phyloP scores from a whole-genome alignment of 345 rosid species.

The Murraya koenigii region DNA sequence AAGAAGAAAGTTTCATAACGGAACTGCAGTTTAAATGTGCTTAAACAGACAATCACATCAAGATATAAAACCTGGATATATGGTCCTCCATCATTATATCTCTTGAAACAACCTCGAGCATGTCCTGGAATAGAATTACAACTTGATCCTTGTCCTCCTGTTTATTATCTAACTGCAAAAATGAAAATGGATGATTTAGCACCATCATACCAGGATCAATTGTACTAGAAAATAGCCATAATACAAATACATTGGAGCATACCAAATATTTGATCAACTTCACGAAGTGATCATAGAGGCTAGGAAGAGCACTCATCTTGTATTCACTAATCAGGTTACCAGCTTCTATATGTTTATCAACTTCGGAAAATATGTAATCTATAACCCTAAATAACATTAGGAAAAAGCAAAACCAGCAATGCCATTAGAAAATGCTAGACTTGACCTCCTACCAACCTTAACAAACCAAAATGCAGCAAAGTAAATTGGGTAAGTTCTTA shows the following conservation, averaged over 20 bases:
- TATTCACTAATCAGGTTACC: constrained; percentile 49
- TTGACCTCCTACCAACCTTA: constrained; percentile 11
- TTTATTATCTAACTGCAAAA: constrained; percentile 66
- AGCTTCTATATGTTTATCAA: constrained; percentile 44
- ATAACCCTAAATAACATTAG: constrained; percentile 60
- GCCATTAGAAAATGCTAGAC: not conserved
- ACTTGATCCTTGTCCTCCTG: constrained; percentile 76
- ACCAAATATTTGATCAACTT: constrained; percentile 86
- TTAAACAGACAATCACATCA: not conserved
- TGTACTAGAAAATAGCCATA: not conserved
- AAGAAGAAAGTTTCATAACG: constrained; percentile 6
- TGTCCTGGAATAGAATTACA: constrained; percentile 95
- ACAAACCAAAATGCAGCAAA: not conserved
- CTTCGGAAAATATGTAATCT: constrained; percentile 52
- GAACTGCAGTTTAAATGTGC: constrained; percentile 3
- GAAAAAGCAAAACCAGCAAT: not conserved
- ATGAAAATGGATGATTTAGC: constrained; percentile 14
- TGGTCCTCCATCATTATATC: constrained; percentile 88
- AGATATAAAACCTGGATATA: constrained; percentile 50
- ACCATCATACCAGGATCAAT: not conserved
- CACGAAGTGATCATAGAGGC: constrained; percentile 80
- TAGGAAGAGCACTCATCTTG: constrained; percentile 90
- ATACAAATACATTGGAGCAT: constrained; percentile 20
- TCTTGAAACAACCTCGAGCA: constrained; percentile 92
- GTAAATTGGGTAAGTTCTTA: constrained; percentile 37